Evolutionary conservation across 2,329 filamentous ascomycete genomes (phyloP).

Genomic region (Colletotrichum tamarilloi): DNA sequence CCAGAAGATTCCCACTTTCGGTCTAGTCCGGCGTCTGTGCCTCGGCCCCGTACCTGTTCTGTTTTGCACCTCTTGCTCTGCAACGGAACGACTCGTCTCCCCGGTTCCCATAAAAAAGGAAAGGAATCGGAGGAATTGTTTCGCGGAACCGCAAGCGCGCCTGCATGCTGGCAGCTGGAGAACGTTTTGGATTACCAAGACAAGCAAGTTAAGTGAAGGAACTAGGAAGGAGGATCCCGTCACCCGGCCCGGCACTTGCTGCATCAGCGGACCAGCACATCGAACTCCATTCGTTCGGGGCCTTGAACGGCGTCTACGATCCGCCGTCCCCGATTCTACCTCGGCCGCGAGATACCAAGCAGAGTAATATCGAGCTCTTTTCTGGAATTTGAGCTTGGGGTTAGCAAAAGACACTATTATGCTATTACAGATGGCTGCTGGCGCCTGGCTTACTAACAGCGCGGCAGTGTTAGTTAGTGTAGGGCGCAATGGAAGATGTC

Average conservation of each 20-base stretch:
- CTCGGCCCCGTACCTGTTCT: slow-evolving; percentile 16
- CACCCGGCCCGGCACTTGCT: not conserved
- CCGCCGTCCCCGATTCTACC: slow-evolving; percentile 25
- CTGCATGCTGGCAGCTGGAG: not conserved
- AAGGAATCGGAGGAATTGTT: slow-evolving; percentile 7
- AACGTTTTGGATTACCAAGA: slow-evolving; percentile 15
- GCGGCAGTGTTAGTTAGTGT: not conserved
- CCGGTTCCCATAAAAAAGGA: slow-evolving; percentile 2
- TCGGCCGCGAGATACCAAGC: not conserved
- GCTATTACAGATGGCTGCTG: not conserved
- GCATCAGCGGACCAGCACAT: not conserved
- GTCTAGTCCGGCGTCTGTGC: slow-evolving; percentile 15
- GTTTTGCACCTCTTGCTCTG: not conserved
- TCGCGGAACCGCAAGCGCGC: slow-evolving; percentile 2
- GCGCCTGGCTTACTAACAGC: not conserved
- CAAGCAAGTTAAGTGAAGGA: not conserved
- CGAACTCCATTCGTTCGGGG: not conserved
- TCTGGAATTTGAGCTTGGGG: not conserved
- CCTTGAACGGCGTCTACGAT: slow-evolving; percentile 7
- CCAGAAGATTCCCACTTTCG: slow-evolving; percentile 23
- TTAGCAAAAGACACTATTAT: not conserved
- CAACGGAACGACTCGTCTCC: not conserved
- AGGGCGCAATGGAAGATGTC: slow-evolving; percentile 22
- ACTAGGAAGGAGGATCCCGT: not conserved
- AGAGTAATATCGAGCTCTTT: not conserved